Percentiles rank a stretch among this genome's conserved stretches.
phyloP scores from a whole-genome alignment of 495 filamentous ascomycete species.

The Neurospora tetrasperma region DNA sequence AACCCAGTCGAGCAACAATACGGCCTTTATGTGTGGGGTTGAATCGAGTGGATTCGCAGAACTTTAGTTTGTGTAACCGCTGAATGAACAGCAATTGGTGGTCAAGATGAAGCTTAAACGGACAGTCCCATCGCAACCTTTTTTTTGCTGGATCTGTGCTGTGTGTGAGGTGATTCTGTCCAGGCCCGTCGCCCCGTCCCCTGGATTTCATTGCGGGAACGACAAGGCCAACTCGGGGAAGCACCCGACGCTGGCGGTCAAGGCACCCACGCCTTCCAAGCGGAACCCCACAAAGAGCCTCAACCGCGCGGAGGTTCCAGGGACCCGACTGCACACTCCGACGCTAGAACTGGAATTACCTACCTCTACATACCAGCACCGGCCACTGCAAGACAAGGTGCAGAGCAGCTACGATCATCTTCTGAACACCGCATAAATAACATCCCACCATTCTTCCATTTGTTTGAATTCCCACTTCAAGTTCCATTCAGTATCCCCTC shows the following conservation, averaged over 20 bases:
- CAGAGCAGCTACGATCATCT: neutral
- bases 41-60: neutral
- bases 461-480: neutral
- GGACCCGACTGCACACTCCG: neutral
- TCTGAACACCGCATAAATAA: neutral
- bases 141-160: neutral
- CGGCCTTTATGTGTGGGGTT: neutral
- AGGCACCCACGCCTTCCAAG: neutral
- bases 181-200: neutral
- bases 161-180: neutral
- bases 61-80: neutral
- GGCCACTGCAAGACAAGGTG: neutral
- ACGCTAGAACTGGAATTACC: neutral
- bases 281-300: constrained; percentile 1
- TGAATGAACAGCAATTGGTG: neutral
- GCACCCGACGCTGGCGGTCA: neutral
- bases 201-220: neutral
- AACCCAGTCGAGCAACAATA: neutral
- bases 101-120: neutral
- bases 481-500: neutral
- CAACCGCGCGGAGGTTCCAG: neutral
- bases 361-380: neutral
- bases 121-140: neutral
- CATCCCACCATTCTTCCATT: neutral
- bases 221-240: neutral